Evolutionary conservation across 2,329 filamentous ascomycete species (phyloP), one percentile per base, ranked within the genome.

Genomic region (Trichoderma sp.): DNA sequence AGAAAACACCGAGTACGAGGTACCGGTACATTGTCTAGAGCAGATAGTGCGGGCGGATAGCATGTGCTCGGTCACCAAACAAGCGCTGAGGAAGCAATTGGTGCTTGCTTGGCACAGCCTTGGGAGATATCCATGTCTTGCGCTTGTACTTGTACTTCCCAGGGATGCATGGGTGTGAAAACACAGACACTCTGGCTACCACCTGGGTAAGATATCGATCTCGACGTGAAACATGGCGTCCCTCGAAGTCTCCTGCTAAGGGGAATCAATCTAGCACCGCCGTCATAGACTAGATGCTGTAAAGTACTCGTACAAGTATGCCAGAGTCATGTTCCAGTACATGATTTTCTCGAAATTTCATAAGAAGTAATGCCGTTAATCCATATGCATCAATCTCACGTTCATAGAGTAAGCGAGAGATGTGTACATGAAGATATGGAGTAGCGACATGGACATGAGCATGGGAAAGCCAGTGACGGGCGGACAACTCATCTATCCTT

Each of bases 201-300:
- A 43, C 39, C 15, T n/a, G 3, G 39, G 39, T 43, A 20, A 69
- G 55, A 69, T 69, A 39, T 62, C 67, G 57, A 36, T 43, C 39
- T 69, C 57, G 20, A 20, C 39, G 39, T 69, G 66, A 68, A 47
- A 68, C 66, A 68, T 50, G 66, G 66, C 28, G 34, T 55, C 47
- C 30, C 63, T 66, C 63, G 13, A 32, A 20, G 15, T 30, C 23
- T 47, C 61, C 23, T 47, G 61, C 61, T 15, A 43, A 43, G 36
- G 59, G 59, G n/a, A 64, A 64, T 64, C 62, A 15, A 20, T 30
- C 13, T 23, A 30, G 3, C 43, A 11, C 8, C 39, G 12, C 13
- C 28, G 17, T 53, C 47, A 53, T 53, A 53, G 47, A 53, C 47
- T 43, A n/a, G 47, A 20, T 23, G 47, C 9, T 23, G 20, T 53